These are phyloP conservation scores for Botrytis pseudocinerea DNA, from an alignment of 2,329 filamentous ascomycete species.

Conservation along the genomic window DNA sequence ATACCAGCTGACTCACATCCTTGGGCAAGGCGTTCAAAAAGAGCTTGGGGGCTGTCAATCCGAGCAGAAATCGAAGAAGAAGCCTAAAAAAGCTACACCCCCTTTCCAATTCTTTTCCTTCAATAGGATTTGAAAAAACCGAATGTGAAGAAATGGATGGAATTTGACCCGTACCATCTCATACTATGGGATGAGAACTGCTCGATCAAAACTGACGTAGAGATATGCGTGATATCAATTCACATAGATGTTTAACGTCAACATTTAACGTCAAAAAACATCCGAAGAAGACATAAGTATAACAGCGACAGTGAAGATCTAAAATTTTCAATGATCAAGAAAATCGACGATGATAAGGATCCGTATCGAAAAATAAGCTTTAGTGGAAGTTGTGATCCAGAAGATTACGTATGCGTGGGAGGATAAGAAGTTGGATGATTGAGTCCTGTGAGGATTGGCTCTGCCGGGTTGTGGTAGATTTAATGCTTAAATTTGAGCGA, in stretches of 20 bases:
- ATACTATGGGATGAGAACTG: fast-evolving
- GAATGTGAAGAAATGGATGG: too few relatives aligned
- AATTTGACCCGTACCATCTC: too few relatives aligned
- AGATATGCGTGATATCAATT: not conserved
- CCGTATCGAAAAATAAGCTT: not conserved
- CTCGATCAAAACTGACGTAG: not conserved
- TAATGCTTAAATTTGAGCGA: not conserved
- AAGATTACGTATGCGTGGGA: fast-evolving
- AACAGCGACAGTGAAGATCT: not conserved
- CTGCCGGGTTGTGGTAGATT: not conserved
- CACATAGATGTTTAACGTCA: not conserved
- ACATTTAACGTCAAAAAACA: too few relatives aligned
- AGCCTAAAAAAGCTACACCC: not conserved
- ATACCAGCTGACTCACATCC: too few relatives aligned
- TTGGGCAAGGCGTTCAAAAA: too few relatives aligned
- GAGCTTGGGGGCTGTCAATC: not conserved
- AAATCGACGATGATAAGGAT: not conserved
- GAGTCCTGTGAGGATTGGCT: too few relatives aligned
- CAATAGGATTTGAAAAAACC: too few relatives aligned
- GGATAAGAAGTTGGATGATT: not conserved
- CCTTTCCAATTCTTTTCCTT: fast-evolving
- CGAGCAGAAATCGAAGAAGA: not conserved
- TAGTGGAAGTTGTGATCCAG: not conserved
- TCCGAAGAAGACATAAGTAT: too few relatives aligned
- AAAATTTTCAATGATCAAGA: not conserved